A percentile compares a stretch with the other conserved stretches of the same genome.
These are phyloP conservation scores for Cladosporium colombiae DNA, from an alignment of 2,329 filamentous ascomycete species.

Conservation along the genomic window DNA sequence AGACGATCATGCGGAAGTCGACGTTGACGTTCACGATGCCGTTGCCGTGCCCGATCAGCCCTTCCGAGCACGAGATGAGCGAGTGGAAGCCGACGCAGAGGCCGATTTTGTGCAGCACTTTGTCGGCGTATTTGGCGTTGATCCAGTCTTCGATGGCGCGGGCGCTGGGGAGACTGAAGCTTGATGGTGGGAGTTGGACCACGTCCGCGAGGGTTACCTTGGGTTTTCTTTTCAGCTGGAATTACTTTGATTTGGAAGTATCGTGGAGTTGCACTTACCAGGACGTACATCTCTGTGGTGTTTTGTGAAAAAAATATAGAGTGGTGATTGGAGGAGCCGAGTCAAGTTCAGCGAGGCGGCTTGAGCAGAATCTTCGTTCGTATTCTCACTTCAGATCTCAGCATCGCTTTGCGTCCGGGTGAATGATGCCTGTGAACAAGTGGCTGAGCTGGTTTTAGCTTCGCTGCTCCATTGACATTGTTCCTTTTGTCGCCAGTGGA, in stretches of 20 bases:
- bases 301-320: not conserved
- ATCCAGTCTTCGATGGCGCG: slow-evolving; percentile 94
- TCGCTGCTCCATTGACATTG: not conserved
- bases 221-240: not conserved
- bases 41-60: slow-evolving; percentile 87
- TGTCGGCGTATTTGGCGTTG: slow-evolving; percentile 95
- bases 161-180: slow-evolving; percentile 80
- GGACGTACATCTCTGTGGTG: slow-evolving; percentile 40
- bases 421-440: not conserved
- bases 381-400: not conserved
- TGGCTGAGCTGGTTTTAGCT: not conserved
- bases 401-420: not conserved
- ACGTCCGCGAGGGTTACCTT: slow-evolving; percentile 93
- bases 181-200: slow-evolving; percentile 85
- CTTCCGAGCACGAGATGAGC: slow-evolving; percentile 84
- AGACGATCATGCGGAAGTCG: slow-evolving; percentile 90
- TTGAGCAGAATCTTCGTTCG: slow-evolving; percentile 12
- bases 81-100: slow-evolving; percentile 94
- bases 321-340: slow-evolving; percentile 1
- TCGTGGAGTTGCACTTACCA: no score
- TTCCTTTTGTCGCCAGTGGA: not conserved
- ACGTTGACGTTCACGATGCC: slow-evolving; percentile 95
- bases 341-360: slow-evolving; percentile 13
- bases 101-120: slow-evolving; percentile 90
- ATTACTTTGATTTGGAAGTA: no score